Conservation (phyloP, 2,329 filamentous ascomycete genomes). For the Fusarium algeriense region DNA sequence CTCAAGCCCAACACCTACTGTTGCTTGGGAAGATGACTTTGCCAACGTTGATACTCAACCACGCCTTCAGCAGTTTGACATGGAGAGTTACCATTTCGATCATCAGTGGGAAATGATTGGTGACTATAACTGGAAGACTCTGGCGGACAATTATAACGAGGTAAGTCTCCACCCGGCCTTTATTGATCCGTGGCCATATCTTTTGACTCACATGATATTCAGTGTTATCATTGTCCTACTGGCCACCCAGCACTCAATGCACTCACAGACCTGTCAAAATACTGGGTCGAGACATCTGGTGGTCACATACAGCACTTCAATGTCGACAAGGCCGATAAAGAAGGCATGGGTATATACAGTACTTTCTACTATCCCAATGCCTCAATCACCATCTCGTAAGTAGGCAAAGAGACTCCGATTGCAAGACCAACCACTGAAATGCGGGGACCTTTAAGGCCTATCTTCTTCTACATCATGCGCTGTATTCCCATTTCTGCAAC, state of each 20-base stretch:
- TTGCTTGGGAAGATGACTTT: slow-evolving; percentile 65
- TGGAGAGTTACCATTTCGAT: slow-evolving; percentile 65
- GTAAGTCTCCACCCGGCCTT: background rate
- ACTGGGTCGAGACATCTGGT: slow-evolving; percentile 61
- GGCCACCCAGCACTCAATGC: slow-evolving; percentile 66
- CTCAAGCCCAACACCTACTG: slow-evolving; percentile 29
- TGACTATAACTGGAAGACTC: slow-evolving; percentile 69
- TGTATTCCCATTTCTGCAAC: background rate
- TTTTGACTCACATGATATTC: background rate
- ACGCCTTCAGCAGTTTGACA: slow-evolving; percentile 58
- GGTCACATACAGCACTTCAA: slow-evolving; percentile 62
- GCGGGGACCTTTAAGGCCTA: background rate
- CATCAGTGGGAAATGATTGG: slow-evolving; percentile 67
- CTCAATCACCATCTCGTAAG: slow-evolving; percentile 16
- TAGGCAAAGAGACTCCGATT: fast-evolving
- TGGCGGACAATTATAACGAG: slow-evolving; percentile 72
- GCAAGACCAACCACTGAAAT: background rate
- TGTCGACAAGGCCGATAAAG: slow-evolving; percentile 49
- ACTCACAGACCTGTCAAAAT: slow-evolving; percentile 57
- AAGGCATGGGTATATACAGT: background rate
- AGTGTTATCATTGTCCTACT: slow-evolving; percentile 72
- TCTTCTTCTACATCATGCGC: slow-evolving; percentile 27
- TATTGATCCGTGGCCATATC: too few relatives aligned
- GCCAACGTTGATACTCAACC: slow-evolving; percentile 58
- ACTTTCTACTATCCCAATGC: slow-evolving; percentile 20